Base-by-base conservation (phyloP, 2,329 filamentous ascomycete genomes). In the Colletotrichum sp. region DNA sequence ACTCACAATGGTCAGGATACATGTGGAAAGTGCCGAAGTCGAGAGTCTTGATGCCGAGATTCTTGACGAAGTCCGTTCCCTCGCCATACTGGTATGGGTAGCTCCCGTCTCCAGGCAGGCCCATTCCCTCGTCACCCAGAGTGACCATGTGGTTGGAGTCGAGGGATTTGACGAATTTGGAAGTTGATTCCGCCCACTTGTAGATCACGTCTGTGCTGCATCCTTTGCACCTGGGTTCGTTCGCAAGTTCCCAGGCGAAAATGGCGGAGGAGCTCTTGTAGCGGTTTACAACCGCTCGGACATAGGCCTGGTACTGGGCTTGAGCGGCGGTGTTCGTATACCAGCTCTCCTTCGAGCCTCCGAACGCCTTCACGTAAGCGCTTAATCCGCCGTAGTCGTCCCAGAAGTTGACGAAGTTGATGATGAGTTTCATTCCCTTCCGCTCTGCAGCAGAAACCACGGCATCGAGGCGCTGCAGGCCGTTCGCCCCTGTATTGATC, bases 341-440 rank as follows among this genome's bases (percentile, higher is more conserved):
- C 88, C 91, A 94, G 8, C 84, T 84, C 16, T 85, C 85, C 70
- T 89, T 84, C 70, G 80, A 83, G 24, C 89, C 90, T 32, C 91
- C 91, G 75, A 91, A 93, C 8, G 89, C 90, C 8, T 83, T 85
- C 55, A 88, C 87, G 80, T 93, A 94, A 18, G 91, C 90, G 16
- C 85, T 85, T 80, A 94, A 93, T 30, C 93, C 92, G 21, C 92
- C 93, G 34, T 92, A 93, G 79, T 94, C 92, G 55, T 85, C 85
- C 73, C 92, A 94, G 83, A 93, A 92, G 83, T 94, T 94, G 58
- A 93, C 90, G 36, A 93, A 91, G 78, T 91, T 89, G 80, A 92
- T 89, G 77, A 94, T 92, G 15, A 94, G 84, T 81, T 93, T 93
- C 79, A 94, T 87, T 5, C 89, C 90, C 70, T 90, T 86, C 56